phyloP scores from a whole-genome alignment of 2,329 filamentous ascomycete genomes.

The Blastomyces gilchristii region DNA sequence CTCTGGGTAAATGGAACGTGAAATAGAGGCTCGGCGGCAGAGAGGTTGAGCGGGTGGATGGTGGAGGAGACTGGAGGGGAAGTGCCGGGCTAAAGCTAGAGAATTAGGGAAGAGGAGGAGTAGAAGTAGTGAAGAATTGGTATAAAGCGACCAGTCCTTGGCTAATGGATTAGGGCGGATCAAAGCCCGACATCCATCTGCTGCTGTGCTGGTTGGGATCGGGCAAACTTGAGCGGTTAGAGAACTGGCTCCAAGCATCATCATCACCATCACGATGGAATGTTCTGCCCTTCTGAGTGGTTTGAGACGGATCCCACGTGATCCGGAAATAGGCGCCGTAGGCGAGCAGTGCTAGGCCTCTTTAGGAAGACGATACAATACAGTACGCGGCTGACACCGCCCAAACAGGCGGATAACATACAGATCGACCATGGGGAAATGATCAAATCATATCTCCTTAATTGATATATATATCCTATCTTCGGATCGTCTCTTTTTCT shows the following conservation, averaged over 20 bases:
- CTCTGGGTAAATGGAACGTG: not conserved
- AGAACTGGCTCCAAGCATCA: not conserved
- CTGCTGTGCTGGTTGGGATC: conserved; percentile 1
- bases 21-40: conserved; percentile 4
- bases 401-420: not conserved
- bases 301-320: not conserved
- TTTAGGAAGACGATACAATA: not conserved
- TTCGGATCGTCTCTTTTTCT: not conserved
- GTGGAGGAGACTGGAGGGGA: conserved; percentile 9
- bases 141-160: not conserved
- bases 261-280: conserved; percentile 2
- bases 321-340: not conserved
- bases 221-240: not conserved
- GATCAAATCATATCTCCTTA: not conserved
- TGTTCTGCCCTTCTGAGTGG: conserved; percentile 5
- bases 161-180: conserved; percentile 1
- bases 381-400: not conserved
- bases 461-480: not conserved
- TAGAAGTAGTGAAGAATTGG: conserved; percentile 2
- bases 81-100: conserved; percentile 17
- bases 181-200: conserved; percentile 2
- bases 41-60: not conserved
- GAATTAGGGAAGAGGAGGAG: conserved; percentile 19
- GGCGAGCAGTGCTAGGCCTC: not conserved
- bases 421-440: not conserved